These are phyloP conservation scores for Sporobolomyces phaffii DNA, from an alignment of 768 basidiomycete genomes.

Conservation along the genomic window DNA sequence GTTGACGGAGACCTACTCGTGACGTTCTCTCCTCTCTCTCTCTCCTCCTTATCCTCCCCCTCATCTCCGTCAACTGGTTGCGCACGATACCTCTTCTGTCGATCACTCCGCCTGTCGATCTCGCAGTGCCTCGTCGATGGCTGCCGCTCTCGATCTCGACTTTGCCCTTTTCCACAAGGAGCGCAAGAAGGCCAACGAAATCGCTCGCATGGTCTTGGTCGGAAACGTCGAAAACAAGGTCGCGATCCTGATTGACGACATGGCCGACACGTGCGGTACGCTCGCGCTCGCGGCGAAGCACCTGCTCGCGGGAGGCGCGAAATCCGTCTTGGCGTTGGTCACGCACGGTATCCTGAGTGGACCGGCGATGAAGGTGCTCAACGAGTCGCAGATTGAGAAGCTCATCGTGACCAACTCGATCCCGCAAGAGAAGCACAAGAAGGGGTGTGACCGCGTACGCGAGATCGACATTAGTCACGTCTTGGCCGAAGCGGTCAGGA, in stretches of 20 bases:
- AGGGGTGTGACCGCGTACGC: slow-evolving; percentile 69
- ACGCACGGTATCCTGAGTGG: slow-evolving; percentile 95
- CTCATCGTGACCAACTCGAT: slow-evolving; percentile 97
- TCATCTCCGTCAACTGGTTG: no score
- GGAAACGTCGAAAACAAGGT: slow-evolving; percentile 86
- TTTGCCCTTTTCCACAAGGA: slow-evolving; percentile 99
- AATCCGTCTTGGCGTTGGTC: slow-evolving; percentile 81
- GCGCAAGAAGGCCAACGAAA: slow-evolving; percentile 91
- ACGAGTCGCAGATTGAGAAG: slow-evolving; percentile 73
- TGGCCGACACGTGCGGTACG: slow-evolving; percentile 96
- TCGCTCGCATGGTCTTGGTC: slow-evolving; percentile 90
- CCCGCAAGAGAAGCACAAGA: slow-evolving; percentile 74
- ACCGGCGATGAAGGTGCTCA: slow-evolving; percentile 64
- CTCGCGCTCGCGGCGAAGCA: slow-evolving; percentile 84
- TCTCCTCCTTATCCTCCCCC: neutral
- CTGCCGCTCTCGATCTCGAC: slow-evolving; percentile 89
- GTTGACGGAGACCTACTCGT: no score
- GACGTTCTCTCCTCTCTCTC: neutral
- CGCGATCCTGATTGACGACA: slow-evolving; percentile 95
- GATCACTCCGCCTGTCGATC: no score
- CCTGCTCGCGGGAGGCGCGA: slow-evolving; percentile 78
- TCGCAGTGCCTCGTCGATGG: slow-evolving; percentile 95
- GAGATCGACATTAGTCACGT: slow-evolving; percentile 92
- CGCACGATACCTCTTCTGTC: no score
- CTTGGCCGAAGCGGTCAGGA: slow-evolving; percentile 62